Percentiles rank a stretch among this genome's conserved stretches.
phyloP scores from a whole-genome alignment of 805 yeast species.

The Barnettozyma sucrosica region DNA sequence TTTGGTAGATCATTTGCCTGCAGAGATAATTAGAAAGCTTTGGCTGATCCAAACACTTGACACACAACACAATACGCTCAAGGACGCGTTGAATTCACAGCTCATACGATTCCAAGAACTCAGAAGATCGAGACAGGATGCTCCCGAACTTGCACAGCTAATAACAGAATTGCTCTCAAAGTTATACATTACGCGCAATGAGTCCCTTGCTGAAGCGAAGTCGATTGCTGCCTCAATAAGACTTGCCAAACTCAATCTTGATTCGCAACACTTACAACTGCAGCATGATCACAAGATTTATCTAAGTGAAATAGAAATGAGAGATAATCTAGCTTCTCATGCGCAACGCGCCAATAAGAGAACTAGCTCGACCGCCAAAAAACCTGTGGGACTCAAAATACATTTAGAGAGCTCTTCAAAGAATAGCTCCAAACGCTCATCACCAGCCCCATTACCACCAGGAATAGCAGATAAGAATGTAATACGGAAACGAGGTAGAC shows the following conservation, averaged over 20 bases:
- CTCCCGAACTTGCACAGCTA: slow-evolving; percentile 5
- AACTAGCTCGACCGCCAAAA: slow-evolving; percentile 11
- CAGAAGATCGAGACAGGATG: slow-evolving; percentile 9
- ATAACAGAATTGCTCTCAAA: slow-evolving; percentile 9
- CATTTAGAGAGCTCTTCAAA: not conserved
- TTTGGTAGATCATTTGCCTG: slow-evolving; percentile 37
- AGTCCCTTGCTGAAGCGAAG: slow-evolving; percentile 28
- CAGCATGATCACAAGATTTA: slow-evolving; percentile 23
- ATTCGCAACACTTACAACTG: slow-evolving; percentile 21
- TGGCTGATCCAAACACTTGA: slow-evolving; percentile 37
- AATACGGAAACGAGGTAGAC: not conserved
- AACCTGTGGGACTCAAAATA: slow-evolving; percentile 11
- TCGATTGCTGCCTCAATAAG: slow-evolving; percentile 21
- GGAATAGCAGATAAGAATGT: not conserved
- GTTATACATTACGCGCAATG: slow-evolving; percentile 22
- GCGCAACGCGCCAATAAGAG: slow-evolving; percentile 19
- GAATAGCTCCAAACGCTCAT: not conserved
- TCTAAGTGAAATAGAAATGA: slow-evolving; percentile 21
- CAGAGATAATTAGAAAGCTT: slow-evolving; percentile 36
- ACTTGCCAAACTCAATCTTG: slow-evolving; percentile 20
- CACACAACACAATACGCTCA: slow-evolving; percentile 15
- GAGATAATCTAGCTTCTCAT: slow-evolving; percentile 13
- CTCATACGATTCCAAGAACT: slow-evolving; percentile 12
- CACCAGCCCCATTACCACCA: not conserved
- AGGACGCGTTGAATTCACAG: slow-evolving; percentile 13